phyloP scores from a whole-genome alignment of 257 asterid species.

The Fraxinus americana region DNA sequence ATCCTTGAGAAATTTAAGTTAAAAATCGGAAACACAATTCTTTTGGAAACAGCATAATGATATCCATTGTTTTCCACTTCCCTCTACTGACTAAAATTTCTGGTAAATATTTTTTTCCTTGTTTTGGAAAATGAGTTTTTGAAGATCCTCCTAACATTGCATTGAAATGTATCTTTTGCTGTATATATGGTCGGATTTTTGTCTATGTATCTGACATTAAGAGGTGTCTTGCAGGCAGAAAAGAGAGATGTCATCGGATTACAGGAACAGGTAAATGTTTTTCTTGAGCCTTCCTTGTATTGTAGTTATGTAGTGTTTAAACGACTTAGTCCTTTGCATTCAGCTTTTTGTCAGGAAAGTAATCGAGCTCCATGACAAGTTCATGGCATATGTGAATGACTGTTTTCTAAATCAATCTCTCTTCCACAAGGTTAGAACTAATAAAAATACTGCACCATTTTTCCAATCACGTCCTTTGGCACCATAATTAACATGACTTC shows the following conservation, averaged over 20 bases:
- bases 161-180: conserved; percentile 15
- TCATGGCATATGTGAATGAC: conserved; percentile 27
- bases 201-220: conserved; percentile 8
- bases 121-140: neutral
- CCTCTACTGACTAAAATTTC: neutral
- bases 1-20: neutral
- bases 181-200: conserved; percentile 2
- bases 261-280: conserved; percentile 76
- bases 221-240: conserved; percentile 56
- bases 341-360: conserved; percentile 38
- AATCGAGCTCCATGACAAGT: conserved; percentile 33
- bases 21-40: neutral
- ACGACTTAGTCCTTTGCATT: conserved; percentile 27
- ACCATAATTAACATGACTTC: conserved; percentile 11
- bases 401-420: conserved; percentile 28
- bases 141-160: conserved; percentile 14
- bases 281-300: conserved; percentile 9
- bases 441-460: conserved; percentile 3
- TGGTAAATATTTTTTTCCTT: neutral
- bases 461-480: neutral
- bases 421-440: conserved; percentile 32
- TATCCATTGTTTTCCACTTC: neutral
- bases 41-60: neutral
- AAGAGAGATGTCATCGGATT: conserved; percentile 75
- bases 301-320: conserved; percentile 1